Evolutionary conservation across 1,139 yeast genomes (phyloP).

Genomic region (Suhomyces ambrosiae): DNA sequence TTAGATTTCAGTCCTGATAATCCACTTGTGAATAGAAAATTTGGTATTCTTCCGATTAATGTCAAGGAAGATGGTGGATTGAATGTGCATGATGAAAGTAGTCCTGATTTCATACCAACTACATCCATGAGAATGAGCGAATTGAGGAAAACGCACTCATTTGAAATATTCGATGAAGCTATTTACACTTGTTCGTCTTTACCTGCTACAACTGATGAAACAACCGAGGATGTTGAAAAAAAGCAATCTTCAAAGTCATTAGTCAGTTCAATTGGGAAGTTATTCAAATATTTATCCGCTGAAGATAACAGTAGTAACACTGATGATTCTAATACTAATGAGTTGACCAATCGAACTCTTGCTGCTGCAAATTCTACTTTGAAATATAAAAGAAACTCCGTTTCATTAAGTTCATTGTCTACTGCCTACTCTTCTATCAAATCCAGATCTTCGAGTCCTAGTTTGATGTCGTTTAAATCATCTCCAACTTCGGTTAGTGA

Average conservation of each 20-base stretch:
- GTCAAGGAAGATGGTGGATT: slow-evolving; percentile 31
- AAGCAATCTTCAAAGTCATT: slow-evolving; percentile 26
- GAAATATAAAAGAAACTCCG: slow-evolving; percentile 31
- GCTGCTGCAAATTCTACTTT: slow-evolving; percentile 4
- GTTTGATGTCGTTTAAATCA: slow-evolving; percentile 45
- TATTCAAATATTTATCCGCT: slow-evolving; percentile 38
- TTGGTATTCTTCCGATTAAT: slow-evolving; percentile 45
- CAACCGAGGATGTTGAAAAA: slow-evolving; percentile 7
- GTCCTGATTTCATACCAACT: slow-evolving; percentile 16
- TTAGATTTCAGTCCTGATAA: slow-evolving; percentile 45
- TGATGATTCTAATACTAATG: slow-evolving; percentile 7
- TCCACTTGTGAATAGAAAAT: slow-evolving; percentile 55
- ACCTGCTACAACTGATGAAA: slow-evolving; percentile 23
- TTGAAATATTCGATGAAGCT: slow-evolving; percentile 76
- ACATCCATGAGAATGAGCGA: slow-evolving; percentile 32
- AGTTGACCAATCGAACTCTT: slow-evolving; percentile 9
- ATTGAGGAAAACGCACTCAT: slow-evolving; percentile 58
- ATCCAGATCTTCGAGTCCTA: slow-evolving; percentile 48
- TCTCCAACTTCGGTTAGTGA: slow-evolving; percentile 46
- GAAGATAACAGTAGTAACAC: slow-evolving; percentile 25
- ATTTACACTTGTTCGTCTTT: slow-evolving; percentile 58
- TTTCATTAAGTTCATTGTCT: slow-evolving; percentile 44
- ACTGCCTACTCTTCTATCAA: slow-evolving; percentile 33
- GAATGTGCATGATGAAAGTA: slow-evolving; percentile 19
- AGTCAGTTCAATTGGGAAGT: slow-evolving; percentile 41